Evolutionary conservation across 225 moss, liverwort and hornwort genomes (phyloP).

Genomic region (Bryum argenteum): DNA sequence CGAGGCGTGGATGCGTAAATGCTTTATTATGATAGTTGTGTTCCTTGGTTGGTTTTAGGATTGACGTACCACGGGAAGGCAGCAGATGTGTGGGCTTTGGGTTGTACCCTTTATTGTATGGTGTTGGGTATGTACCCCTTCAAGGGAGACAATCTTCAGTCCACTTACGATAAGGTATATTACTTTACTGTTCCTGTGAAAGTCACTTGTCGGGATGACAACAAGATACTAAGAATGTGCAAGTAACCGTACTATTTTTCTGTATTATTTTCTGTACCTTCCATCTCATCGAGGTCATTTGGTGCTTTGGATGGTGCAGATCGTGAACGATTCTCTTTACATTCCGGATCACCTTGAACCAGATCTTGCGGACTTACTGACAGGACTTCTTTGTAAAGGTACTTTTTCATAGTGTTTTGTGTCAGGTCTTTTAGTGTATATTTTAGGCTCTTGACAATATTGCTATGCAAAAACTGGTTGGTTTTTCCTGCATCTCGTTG

Average conservation of each 20-base stretch:
- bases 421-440: neutral
- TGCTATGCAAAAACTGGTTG: neutral
- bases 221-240: constrained; percentile 6
- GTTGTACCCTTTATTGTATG: constrained; percentile 96
- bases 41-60: constrained; percentile 52
- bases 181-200: constrained; percentile 15
- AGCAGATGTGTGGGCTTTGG: constrained; percentile 99
- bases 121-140: constrained; percentile 80
- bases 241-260: neutral
- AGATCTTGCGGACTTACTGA: constrained; percentile 71
- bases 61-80: constrained; percentile 86
- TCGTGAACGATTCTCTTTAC: constrained; percentile 71
- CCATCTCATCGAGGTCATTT: constrained; percentile 13
- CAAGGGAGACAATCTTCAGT: constrained; percentile 79
- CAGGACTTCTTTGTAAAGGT: constrained; percentile 93
- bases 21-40: constrained; percentile 22
- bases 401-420: neutral
- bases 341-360: constrained; percentile 75
- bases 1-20: neutral
- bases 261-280: constrained; percentile 12
- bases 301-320: constrained; percentile 61
- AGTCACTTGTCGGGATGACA: neutral
- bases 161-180: constrained; percentile 83
- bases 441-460: neutral
- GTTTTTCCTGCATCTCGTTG: constrained; percentile 6